These are phyloP conservation scores for Eruca vesicaria DNA, from an alignment of 441 rosid genomes.

Conservation along the genomic window DNA sequence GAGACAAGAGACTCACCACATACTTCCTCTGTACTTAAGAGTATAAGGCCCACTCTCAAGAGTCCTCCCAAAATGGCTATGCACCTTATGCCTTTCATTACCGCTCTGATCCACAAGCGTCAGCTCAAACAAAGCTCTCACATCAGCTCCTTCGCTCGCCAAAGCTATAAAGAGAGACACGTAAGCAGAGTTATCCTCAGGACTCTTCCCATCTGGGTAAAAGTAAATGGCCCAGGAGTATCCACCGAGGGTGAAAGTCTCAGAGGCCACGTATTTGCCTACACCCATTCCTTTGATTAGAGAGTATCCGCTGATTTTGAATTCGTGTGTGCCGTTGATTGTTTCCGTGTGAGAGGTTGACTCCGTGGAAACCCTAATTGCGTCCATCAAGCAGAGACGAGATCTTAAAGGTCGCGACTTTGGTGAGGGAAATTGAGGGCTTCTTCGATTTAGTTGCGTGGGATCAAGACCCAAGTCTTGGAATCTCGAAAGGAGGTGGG, in stretches of 20 bases:
- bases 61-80: background rate
- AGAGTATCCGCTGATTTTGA: slow-evolving; percentile 68
- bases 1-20: slow-evolving; percentile 62
- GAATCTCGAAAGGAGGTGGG: background rate
- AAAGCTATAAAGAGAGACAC: slow-evolving; percentile 72
- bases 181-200: slow-evolving; percentile 62
- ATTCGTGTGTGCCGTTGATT: slow-evolving; percentile 68
- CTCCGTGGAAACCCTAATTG: slow-evolving; percentile 26
- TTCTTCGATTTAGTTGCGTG: background rate
- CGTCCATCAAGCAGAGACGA: background rate
- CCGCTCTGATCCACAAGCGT: background rate
- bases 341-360: slow-evolving; percentile 68
- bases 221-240: slow-evolving; percentile 74
- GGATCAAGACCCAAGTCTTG: background rate
- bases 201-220: slow-evolving; percentile 73
- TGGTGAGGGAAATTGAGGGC: background rate
- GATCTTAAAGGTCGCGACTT: background rate
- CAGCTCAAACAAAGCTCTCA: background rate
- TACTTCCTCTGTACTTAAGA: slow-evolving; percentile 71
- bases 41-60: slow-evolving; percentile 52
- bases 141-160: slow-evolving; percentile 54
- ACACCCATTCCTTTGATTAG: slow-evolving; percentile 60
- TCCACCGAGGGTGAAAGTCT: slow-evolving; percentile 65
- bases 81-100: background rate
- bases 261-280: slow-evolving; percentile 67